Conservation (phyloP, 2,329 filamentous ascomycete genomes). For the Beauveria rudraprayagi region DNA sequence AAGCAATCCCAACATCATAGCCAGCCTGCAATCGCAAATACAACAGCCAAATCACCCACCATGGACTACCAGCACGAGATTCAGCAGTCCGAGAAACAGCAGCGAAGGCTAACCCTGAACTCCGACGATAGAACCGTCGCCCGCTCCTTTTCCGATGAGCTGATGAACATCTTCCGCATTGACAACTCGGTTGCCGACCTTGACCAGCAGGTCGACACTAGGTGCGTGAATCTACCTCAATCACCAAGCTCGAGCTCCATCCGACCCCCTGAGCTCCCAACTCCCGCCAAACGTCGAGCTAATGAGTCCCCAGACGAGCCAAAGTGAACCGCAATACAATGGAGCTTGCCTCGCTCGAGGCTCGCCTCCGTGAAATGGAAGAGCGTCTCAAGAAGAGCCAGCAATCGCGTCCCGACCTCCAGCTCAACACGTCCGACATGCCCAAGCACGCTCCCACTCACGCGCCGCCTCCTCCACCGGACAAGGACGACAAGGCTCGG, state of each 20-base stretch:
- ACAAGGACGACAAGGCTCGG: conserved; percentile 27
- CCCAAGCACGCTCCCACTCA: conserved; percentile 19
- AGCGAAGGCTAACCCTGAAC: conserved; percentile 8
- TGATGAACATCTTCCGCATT: conserved; percentile 85
- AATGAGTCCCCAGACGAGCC: conserved; percentile 58
- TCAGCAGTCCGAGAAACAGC: conserved; percentile 4
- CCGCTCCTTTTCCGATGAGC: conserved; percentile 74
- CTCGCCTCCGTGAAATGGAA: conserved; percentile 77
- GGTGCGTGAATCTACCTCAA: conserved; percentile 47
- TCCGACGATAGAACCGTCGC: conserved; percentile 63
- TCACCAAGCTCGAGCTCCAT: background rate
- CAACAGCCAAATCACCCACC: background rate
- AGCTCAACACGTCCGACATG: conserved; percentile 12
- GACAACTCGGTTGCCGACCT: conserved; percentile 69
- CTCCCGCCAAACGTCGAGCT: background rate
- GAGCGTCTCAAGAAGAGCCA: conserved; percentile 50
- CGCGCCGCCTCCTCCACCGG: conserved; percentile 20
- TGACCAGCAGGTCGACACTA: conserved; percentile 67
- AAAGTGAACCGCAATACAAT: conserved; percentile 64
- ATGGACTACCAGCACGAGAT: conserved; percentile 1
- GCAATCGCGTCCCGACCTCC: conserved; percentile 16
- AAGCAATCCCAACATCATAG: conserved; percentile 10
- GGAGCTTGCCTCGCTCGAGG: conserved; percentile 81
- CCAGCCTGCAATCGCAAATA: background rate
- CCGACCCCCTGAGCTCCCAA: background rate